These are phyloP conservation scores for Hyaloscypha variabilis DNA, from an alignment of 495 filamentous ascomycete species.

Conservation along the genomic window DNA sequence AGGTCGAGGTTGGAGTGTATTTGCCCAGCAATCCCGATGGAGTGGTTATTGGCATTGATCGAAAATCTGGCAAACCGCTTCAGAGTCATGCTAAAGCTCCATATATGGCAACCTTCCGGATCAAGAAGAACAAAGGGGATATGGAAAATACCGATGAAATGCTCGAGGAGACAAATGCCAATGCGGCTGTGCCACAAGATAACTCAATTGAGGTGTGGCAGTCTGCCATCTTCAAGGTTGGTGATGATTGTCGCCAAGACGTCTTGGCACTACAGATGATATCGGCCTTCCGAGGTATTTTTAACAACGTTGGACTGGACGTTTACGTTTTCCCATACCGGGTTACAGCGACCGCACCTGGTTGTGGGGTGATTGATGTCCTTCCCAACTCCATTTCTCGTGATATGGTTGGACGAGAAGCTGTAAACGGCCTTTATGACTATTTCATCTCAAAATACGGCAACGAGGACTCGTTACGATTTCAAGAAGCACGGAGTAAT, in stretches of 20 bases:
- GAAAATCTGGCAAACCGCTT: slow-evolving; percentile 94
- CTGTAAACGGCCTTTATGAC: slow-evolving; percentile 96
- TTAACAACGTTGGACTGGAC: slow-evolving; percentile 89
- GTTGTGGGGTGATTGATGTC: slow-evolving; percentile 97
- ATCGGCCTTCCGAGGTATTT: slow-evolving; percentile 94
- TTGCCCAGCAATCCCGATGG: slow-evolving; percentile 96
- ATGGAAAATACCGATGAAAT: slow-evolving; percentile 51
- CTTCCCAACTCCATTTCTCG: slow-evolving; percentile 96
- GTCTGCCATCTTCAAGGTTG: slow-evolving; percentile 99
- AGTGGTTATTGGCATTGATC: slow-evolving; percentile 94
- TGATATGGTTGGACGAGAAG: slow-evolving; percentile 97
- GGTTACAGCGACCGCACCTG: slow-evolving; percentile 96
- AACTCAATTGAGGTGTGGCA: slow-evolving; percentile 90
- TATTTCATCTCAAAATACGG: slow-evolving; percentile 98
- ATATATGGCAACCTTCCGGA: slow-evolving; percentile 98
- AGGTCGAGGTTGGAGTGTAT: slow-evolving; percentile 96
- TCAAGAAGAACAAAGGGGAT: slow-evolving; percentile 70
- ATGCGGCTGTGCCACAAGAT: slow-evolving; percentile 23
- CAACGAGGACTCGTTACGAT: slow-evolving; percentile 87
- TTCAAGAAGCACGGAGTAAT: slow-evolving; percentile 94
- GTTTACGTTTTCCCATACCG: slow-evolving; percentile 97
- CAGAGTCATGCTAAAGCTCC: slow-evolving; percentile 98
- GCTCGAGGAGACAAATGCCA: slow-evolving; percentile 34
- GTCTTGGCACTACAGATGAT: slow-evolving; percentile 98
- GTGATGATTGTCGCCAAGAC: slow-evolving; percentile 97